Evolutionary conservation across 305 asterid species (phyloP), one percentile per base, ranked within the genome.

Genomic region (Caryopteris hybrid): DNA sequence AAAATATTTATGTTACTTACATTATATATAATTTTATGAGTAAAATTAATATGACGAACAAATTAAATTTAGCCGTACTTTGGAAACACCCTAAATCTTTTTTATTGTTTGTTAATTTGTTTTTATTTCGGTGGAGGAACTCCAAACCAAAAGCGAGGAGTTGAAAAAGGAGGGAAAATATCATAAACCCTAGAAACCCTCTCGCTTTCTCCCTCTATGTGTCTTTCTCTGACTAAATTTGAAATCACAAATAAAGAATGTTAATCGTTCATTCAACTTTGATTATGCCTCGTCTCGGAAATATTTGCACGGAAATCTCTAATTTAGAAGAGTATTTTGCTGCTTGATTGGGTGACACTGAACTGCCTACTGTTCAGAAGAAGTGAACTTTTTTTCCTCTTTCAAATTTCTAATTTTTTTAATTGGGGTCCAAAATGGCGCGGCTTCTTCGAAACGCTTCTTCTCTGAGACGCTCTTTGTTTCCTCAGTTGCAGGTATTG

Each of bases 401-500:
- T 14, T 29, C 31, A 41, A 18, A 31, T 13, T 50, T 36, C 5
- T 12, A 1, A 1, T n/a, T 25, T 50, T 21, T 53, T 34, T 46
- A 31, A 20, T 45, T 36, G 52, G 67, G 20, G n/a, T 63, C 34
- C 62, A 50, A 48, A 67, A 78, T 78, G 83, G 79, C 83, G 57
- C 70, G 83, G 66, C 42, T 78, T 51, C 74, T 78, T 65, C 77
- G 83, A 16, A 74, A 55, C 74, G 57, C 69, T 61, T 61, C 61
- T 18, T 66, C 55, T 25, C 61, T 78, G 69, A 61, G 80, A 22
- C 75, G 74, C 61, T 70, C 61, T 31, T 18, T 61, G 69, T 74
- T 78, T n/a, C 69, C 79, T 42, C 79, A 67, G 43, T 48, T 78
- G 77, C 83, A 78, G 83, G 83, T 78, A 51, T 61, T 48, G 46